These are phyloP conservation scores for Cutaneotrichosporon mucoides DNA, from an alignment of 1,284 basidiomycete genomes.

Conservation along the genomic window DNA sequence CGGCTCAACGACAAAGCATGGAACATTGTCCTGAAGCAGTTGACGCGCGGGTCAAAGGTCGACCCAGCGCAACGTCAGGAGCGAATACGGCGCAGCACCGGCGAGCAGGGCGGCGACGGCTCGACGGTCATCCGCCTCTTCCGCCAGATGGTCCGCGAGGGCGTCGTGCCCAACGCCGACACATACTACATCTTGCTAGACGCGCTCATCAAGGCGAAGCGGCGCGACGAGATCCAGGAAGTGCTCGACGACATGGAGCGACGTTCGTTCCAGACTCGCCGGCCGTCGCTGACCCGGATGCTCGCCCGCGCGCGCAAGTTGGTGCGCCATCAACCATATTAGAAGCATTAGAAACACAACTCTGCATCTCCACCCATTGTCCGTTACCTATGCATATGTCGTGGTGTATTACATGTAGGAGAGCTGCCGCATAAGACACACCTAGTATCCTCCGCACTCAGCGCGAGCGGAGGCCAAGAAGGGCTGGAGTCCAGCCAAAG, in stretches of 20 bases:
- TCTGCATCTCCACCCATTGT: neutral
- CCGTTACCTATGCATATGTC: conserved; percentile 3
- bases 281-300: conserved; percentile 49
- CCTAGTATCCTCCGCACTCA: too few species aligned
- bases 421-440: too few species aligned
- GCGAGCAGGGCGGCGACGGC: neutral
- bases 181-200: conserved; percentile 71
- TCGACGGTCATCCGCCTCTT: conserved; percentile 58
- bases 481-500: conserved; percentile 62
- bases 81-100: neutral
- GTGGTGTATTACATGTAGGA: neutral
- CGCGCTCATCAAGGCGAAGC: conserved; percentile 57
- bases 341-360: neutral
- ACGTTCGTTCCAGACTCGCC: conserved; percentile 46
- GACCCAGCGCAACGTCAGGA: neutral
- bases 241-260: conserved; percentile 60
- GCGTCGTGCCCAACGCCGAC: conserved; percentile 56
- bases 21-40: conserved; percentile 63
- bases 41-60: conserved; percentile 34
- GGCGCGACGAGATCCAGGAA: conserved; percentile 54
- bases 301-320: conserved; percentile 25
- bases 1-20: conserved; percentile 62
- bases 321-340: neutral
- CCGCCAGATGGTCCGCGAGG: conserved; percentile 59
- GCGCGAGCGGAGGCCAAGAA: conserved; percentile 52